Percentiles rank a stretch among this genome's conserved stretches.
Conservation (phyloP, 768 basidiomycete species). For the Tylopilus rubrobrunneus region DNA sequence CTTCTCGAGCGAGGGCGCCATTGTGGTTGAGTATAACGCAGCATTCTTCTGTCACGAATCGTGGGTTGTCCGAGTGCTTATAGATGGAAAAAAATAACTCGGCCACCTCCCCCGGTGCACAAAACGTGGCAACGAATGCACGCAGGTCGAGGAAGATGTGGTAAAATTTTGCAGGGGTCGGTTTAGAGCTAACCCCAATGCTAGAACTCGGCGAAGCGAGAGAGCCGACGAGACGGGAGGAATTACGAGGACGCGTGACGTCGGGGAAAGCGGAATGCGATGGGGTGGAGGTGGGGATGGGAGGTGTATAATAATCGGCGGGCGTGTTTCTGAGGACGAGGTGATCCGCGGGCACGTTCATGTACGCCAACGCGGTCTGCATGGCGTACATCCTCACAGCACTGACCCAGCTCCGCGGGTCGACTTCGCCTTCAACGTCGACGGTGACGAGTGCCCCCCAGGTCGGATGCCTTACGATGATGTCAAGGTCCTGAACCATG, state of each 20-base stretch:
- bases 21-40: slow-evolving; percentile 89
- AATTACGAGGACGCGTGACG: slow-evolving; percentile 23
- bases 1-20: slow-evolving; percentile 80
- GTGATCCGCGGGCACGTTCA: slow-evolving; percentile 46
- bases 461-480: slow-evolving; percentile 93
- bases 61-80: slow-evolving; percentile 67
- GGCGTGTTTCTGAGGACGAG: slow-evolving; percentile 32
- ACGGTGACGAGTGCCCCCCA: slow-evolving; percentile 88
- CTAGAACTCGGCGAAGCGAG: slow-evolving; percentile 20
- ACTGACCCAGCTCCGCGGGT: slow-evolving; percentile 81
- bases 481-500: slow-evolving; percentile 86
- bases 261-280: slow-evolving; percentile 75
- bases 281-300: slow-evolving; percentile 52
- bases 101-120: slow-evolving; percentile 85
- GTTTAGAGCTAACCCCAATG: slow-evolving; percentile 22
- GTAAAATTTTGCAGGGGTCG: slow-evolving; percentile 68
- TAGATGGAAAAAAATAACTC: slow-evolving; percentile 94
- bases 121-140: slow-evolving; percentile 88
- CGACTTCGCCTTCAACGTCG: slow-evolving; percentile 82
- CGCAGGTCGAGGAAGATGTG: slow-evolving; percentile 89
- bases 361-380: slow-evolving; percentile 80
- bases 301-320: slow-evolving; percentile 41
- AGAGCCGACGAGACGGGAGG: slow-evolving; percentile 35
- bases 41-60: slow-evolving; percentile 93
- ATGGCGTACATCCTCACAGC: slow-evolving; percentile 89